Base-by-base conservation (phyloP, 192 early-diverging fungal genomes). In the Kickxella alabastrina region DNA sequence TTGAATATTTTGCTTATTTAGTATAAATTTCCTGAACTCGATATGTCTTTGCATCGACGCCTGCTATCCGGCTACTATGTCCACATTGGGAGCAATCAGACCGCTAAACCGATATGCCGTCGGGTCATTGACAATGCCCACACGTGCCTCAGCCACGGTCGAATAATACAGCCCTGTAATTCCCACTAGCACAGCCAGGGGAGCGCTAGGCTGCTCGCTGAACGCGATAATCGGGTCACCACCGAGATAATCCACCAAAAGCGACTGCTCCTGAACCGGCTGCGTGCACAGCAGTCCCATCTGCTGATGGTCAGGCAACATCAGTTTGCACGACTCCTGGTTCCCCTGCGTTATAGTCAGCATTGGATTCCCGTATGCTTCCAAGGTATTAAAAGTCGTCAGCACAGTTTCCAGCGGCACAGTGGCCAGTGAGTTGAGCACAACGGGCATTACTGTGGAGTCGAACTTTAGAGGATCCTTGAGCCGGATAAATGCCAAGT, bases 191-290 rank as follows among this genome's bases (percentile, higher is more conserved):
- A 61, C 58, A 7, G 59, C 62, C 17, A 52, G 28, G 7, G 69
- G 35, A 0, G 57, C 59, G 3, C 35, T 39, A 3, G 37, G 41
- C 41, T 65, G 68, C 3, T 15, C 18, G 10, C 56, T 59, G 38
- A 60, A 65, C 2, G 62, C 69, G 37, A 73, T 57, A 42, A 73
- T 73, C 6, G 69, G 58, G 47, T 73, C 62, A 10, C 69, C 69
- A n/a, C 69, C 69, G 15, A 73, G 42, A 17, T 57, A 61, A 27
- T 73, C 69, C 14, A 32, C 43, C 5, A 54, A 55, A 6, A 73
- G 42, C 3, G n/a, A n/a, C 54, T 73, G 69, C 14, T 50, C 49
- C 22, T 52, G 40, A 17, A 73, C 54, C 0, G 69, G 69, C 62
- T 57, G 57, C 1, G 69, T 61, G 50, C 69, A 73, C 24, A 73